Conservation (phyloP, 2,329 filamentous ascomycete species). For the Corinectria fuckeliana region DNA sequence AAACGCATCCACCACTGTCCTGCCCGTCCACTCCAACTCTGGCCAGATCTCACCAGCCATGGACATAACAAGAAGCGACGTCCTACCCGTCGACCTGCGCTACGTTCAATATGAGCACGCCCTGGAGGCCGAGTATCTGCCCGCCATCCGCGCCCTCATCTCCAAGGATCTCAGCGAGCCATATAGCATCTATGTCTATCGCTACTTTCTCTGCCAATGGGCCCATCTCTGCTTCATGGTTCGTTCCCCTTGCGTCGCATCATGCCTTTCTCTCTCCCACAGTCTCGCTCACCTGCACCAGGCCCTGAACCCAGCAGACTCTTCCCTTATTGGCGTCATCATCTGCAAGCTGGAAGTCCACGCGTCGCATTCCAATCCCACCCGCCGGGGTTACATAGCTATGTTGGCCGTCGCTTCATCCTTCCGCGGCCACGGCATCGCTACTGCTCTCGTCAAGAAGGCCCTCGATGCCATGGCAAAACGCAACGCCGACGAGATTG, state of each 20-base stretch:
- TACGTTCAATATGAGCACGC: constrained; percentile 69
- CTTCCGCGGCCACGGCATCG: constrained; percentile 85
- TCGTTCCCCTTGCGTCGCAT: constrained; percentile 17
- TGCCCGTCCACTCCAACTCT: constrained; percentile 6
- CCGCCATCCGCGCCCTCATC: constrained; percentile 89
- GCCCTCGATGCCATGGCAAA: constrained; percentile 91
- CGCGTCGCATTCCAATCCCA: constrained; percentile 76
- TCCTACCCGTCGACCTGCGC: constrained; percentile 55
- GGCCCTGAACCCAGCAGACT: constrained; percentile 66
- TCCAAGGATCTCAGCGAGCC: constrained; percentile 96
- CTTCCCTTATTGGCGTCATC: constrained; percentile 82
- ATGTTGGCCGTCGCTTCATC: constrained; percentile 92
- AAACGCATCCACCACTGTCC: neutral
- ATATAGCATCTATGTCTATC: constrained; percentile 99
- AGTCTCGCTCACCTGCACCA: constrained; percentile 38
- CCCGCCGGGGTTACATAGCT: constrained; percentile 90
- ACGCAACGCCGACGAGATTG: constrained; percentile 88
- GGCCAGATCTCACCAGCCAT: constrained; percentile 34
- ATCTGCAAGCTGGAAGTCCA: constrained; percentile 95
- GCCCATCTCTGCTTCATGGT: constrained; percentile 97
- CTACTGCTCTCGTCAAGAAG: constrained; percentile 84
- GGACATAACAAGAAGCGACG: constrained; percentile 42
- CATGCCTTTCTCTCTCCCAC: neutral
- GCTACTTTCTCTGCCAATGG: constrained; percentile 98
- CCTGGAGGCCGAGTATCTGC: constrained; percentile 71